phyloP scores from a whole-genome alignment of 345 rosid genomes.

The Murraya paniculata region DNA sequence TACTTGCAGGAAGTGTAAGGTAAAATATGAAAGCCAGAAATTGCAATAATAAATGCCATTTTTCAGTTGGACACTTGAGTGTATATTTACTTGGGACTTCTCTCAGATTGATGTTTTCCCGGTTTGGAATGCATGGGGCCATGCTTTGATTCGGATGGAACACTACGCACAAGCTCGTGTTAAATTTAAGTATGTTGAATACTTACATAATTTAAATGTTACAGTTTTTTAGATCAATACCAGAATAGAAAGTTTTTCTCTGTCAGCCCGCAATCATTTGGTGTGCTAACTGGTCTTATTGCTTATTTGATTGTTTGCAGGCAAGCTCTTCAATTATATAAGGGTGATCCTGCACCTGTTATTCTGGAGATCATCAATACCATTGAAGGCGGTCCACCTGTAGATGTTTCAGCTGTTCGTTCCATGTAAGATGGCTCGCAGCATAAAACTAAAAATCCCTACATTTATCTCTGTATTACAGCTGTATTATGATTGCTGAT shows the following conservation, averaged over 20 bases:
- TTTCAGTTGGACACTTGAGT: conserved; percentile 17
- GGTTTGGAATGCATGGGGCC: conserved; percentile 99
- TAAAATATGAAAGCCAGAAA: conserved; percentile 28
- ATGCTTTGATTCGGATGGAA: conserved; percentile 91
- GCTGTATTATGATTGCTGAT: conserved; percentile 1
- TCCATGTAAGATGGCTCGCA: conserved; percentile 65
- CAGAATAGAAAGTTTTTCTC: background rate
- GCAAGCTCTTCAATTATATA: conserved; percentile 87
- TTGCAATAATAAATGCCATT: conserved; percentile 14
- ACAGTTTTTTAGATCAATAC: background rate
- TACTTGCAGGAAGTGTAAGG: conserved; percentile 97
- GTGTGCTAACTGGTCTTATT: background rate
- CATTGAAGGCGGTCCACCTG: conserved; percentile 94
- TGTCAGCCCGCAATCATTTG: background rate
- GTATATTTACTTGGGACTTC: conserved; percentile 16
- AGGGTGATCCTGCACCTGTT: conserved; percentile 69
- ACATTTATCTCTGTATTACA: background rate
- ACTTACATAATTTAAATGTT: background rate
- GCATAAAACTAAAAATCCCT: background rate
- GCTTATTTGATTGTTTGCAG: conserved; percentile 42
- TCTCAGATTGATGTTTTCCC: conserved; percentile 90
- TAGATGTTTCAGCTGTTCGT: conserved; percentile 84
- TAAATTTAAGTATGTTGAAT: conserved; percentile 75
- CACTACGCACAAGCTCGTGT: conserved; percentile 91
- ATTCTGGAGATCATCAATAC: conserved; percentile 86